Evolutionary conservation across 345 rosid genomes (phyloP), one percentile per base, ranked within the genome.

Genomic region (Hibiscus tridactylites): DNA sequence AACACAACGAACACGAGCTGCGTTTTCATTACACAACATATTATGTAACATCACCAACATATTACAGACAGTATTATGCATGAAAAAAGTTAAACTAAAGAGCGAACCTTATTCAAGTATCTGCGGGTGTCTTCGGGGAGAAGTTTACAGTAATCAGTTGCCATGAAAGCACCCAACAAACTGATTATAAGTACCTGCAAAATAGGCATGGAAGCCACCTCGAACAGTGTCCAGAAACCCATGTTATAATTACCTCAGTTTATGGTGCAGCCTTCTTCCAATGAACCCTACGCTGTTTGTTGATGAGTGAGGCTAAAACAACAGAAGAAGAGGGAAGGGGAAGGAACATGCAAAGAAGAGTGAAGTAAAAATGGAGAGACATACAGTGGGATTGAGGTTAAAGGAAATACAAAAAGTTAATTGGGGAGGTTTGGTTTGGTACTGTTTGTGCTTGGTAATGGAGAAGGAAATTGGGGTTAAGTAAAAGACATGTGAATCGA

Each of bases 151-250:
- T 82, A 83, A 15, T 83, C 85, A 49, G 89, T 76, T 1, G 97
- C 91, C 84, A 94, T 66, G 81, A 81, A 79, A 83, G 97, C 98
- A 75, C 98, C 98, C 68, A 94, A 67, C 47, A 79, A 28, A 69
- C 95, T 85, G 33, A 91, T 85, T 53, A 91, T 28, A 4, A 94
- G 86, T 64, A 94, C 96, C 79, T 91, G 95, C 65, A 92, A 33
- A 29, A 86, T 78, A 44, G 98, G 98, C 96, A 90, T 83, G 6
- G 92, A 84, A 49, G 97, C 90, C 88, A 88, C 93, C 78, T 86
- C 91, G 61, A 94, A 79, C 68, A 91, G 82, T 29, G 93, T 80
- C 93, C 83, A 94, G 81, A 91, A 94, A 44, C n/a, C 31, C 71
- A 49, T 49, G 44, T 39, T 39, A 7, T 39, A 1, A 7, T 39